These are phyloP conservation scores for Phytophthora multivora DNA, from an alignment of 352 stramenopile species.

Conservation along the genomic window DNA sequence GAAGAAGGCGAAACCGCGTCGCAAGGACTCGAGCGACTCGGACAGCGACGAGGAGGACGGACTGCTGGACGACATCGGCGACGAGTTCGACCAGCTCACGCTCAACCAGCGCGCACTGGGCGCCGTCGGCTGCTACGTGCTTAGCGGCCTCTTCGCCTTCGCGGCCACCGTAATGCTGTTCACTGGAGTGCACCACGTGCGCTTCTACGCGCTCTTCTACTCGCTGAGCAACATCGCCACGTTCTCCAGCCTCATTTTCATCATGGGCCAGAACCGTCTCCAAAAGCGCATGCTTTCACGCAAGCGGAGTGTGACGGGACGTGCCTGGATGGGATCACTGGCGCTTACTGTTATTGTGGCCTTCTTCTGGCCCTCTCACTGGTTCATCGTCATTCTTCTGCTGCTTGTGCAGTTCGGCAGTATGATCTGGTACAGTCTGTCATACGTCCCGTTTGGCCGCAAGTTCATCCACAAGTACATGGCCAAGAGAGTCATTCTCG, in stretches of 20 bases:
- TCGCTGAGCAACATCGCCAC: slow-evolving; percentile 49
- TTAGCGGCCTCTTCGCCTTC: slow-evolving; percentile 42
- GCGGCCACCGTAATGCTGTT: slow-evolving; percentile 41
- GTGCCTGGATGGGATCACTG: slow-evolving; percentile 50
- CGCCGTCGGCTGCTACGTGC: slow-evolving; percentile 42
- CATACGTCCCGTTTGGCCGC: slow-evolving; percentile 55
- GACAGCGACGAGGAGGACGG: slow-evolving; percentile 47
- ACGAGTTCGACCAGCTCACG: slow-evolving; percentile 45
- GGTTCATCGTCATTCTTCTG: slow-evolving; percentile 55
- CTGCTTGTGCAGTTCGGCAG: slow-evolving; percentile 54
- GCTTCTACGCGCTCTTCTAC: slow-evolving; percentile 50
- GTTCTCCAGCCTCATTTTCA: slow-evolving; percentile 51
- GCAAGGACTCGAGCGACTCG: slow-evolving; percentile 41
- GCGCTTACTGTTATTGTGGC: slow-evolving; percentile 48
- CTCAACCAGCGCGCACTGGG: slow-evolving; percentile 45
- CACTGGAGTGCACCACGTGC: slow-evolving; percentile 46
- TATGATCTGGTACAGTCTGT: slow-evolving; percentile 67
- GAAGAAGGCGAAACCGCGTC: slow-evolving; percentile 32
- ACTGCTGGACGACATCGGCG: slow-evolving; percentile 41
- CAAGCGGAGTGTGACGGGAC: slow-evolving; percentile 36
- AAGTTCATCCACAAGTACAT: slow-evolving; percentile 53
- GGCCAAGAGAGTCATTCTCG: slow-evolving; percentile 37
- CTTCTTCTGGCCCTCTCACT: slow-evolving; percentile 46
- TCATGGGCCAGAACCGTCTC: slow-evolving; percentile 44
- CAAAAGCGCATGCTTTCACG: slow-evolving; percentile 47